Percentiles rank a stretch among this genome's conserved stretches.
These are phyloP conservation scores for Beauveria bassiana DNA, from an alignment of 2,329 filamentous ascomycete genomes.

Conservation along the genomic window DNA sequence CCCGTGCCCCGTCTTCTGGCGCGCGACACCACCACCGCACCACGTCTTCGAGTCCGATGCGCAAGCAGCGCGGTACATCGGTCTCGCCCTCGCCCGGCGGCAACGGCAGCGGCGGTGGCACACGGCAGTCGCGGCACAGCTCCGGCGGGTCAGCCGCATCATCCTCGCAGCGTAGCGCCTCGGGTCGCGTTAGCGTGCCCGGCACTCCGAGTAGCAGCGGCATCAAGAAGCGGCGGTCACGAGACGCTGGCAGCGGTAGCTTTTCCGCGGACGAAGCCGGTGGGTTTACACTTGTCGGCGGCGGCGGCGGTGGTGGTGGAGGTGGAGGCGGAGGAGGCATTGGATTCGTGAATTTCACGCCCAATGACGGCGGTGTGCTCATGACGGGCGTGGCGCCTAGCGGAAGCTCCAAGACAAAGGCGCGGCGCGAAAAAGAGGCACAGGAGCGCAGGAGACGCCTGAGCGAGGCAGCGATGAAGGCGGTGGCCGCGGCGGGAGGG, in stretches of 20 bases:
- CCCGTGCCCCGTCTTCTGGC: conserved; percentile 46
- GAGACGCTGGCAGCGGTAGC: conserved; percentile 24
- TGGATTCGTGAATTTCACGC: conserved; percentile 86
- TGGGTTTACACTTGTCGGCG: conserved; percentile 17
- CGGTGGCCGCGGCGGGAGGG: conserved; percentile 63
- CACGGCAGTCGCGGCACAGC: conserved; percentile 29
- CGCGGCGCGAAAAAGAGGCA: conserved; percentile 82
- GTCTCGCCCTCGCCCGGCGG: conserved; percentile 25
- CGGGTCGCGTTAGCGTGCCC: conserved; percentile 28
- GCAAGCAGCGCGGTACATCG: conserved; percentile 35
- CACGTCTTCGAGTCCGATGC: conserved; percentile 29
- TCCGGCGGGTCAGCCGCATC: conserved; percentile 27
- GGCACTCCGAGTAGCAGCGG: conserved; percentile 29
- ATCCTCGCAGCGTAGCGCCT: conserved; percentile 28
- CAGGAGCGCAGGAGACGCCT: conserved; percentile 64
- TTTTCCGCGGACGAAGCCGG: conserved; percentile 16
- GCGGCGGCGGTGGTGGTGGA: conserved; percentile 16
- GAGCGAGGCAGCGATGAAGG: conserved; percentile 60
- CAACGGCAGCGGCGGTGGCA: not conserved
- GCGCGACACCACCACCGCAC: conserved; percentile 35
- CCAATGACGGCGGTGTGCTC: conserved; percentile 67
- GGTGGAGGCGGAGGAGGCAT: conserved; percentile 16
- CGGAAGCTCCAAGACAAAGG: conserved; percentile 89
- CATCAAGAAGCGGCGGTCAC: conserved; percentile 31
- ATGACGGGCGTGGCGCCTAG: conserved; percentile 87